A percentile compares a stretch with the other conserved stretches of the same genome.
These are phyloP conservation scores for Lagenidium giganteum DNA, from an alignment of 352 stramenopile species.

Conservation along the genomic window DNA sequence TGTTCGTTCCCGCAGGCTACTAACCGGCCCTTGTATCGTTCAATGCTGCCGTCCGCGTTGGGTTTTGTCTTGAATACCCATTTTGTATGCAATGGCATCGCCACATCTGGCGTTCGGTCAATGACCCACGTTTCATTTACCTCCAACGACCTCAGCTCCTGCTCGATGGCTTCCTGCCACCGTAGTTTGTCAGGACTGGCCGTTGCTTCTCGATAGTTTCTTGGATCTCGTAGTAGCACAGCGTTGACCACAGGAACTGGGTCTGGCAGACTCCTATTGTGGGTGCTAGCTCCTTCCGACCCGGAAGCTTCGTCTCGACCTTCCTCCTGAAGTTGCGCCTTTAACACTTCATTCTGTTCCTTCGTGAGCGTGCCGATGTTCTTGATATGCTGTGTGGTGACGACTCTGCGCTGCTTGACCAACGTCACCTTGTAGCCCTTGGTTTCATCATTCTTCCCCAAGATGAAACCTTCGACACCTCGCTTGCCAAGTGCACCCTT, in stretches of 20 bases:
- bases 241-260: constrained; percentile 2
- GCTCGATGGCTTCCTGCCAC: neutral
- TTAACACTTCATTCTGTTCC: neutral
- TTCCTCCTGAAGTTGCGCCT: neutral
- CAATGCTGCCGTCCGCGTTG: constrained; percentile 6
- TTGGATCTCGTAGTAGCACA: constrained; percentile 1
- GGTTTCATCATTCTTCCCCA: constrained; percentile 3
- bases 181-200: neutral
- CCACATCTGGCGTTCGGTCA: neutral
- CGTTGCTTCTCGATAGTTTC: constrained; percentile 1
- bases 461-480: constrained; percentile 1
- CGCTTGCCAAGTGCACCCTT: neutral
- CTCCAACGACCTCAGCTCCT: no score
- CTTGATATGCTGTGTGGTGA: constrained; percentile 1
- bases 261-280: no score
- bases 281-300: no score
- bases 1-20: constrained; percentile 21
- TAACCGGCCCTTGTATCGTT: constrained; percentile 15
- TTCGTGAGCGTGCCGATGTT: constrained; percentile 1
- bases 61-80: no score
- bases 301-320: no score
- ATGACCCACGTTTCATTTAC: constrained; percentile 7
- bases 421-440: neutral
- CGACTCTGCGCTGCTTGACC: neutral
- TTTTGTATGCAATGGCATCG: no score